Conservation (phyloP, 495 filamentous ascomycete genomes). For the Cudoniella acicularis region DNA sequence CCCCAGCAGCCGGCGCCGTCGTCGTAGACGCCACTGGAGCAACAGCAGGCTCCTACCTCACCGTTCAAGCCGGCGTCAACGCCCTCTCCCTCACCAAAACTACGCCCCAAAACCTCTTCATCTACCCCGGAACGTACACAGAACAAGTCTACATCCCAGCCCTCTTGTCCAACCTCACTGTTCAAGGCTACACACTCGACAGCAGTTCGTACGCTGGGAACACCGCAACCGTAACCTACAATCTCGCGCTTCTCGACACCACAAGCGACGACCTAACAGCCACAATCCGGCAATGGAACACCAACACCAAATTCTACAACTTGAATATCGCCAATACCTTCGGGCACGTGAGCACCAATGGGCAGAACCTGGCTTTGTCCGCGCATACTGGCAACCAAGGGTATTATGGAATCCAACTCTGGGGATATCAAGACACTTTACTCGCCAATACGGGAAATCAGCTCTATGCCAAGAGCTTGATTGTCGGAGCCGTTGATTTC, state of each 20-base stretch:
- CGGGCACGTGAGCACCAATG: conserved; percentile 15
- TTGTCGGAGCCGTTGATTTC: conserved; percentile 29
- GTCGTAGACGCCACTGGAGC: too few relatives aligned
- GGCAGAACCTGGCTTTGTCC: conserved; percentile 19
- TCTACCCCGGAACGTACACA: conserved; percentile 52
- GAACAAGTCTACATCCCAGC: conserved; percentile 55
- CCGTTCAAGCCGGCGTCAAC: conserved; percentile 15
- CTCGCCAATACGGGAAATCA: conserved; percentile 37
- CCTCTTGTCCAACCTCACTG: conserved; percentile 15
- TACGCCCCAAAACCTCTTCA: conserved; percentile 55
- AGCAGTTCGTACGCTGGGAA: conserved; percentile 46
- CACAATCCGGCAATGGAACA: conserved; percentile 19
- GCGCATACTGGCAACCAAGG: conserved; percentile 14
- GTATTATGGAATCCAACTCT: conserved; percentile 41
- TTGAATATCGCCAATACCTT: conserved; percentile 19
- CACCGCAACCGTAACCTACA: conserved; percentile 54
- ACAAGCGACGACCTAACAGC: conserved; percentile 18
- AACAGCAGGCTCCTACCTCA: conserved; percentile 2
- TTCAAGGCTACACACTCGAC: conserved; percentile 17
- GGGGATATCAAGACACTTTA: conserved; percentile 48
- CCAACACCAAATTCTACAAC: conserved; percentile 21
- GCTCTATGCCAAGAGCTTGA: conserved; percentile 40
- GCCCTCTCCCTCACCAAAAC: conserved; percentile 13
- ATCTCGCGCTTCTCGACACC: conserved; percentile 12
- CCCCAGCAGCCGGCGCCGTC: too few relatives aligned